Evolutionary conservation across 148 eudicot genomes (phyloP).

Genomic region (Rhododendron molle): DNA sequence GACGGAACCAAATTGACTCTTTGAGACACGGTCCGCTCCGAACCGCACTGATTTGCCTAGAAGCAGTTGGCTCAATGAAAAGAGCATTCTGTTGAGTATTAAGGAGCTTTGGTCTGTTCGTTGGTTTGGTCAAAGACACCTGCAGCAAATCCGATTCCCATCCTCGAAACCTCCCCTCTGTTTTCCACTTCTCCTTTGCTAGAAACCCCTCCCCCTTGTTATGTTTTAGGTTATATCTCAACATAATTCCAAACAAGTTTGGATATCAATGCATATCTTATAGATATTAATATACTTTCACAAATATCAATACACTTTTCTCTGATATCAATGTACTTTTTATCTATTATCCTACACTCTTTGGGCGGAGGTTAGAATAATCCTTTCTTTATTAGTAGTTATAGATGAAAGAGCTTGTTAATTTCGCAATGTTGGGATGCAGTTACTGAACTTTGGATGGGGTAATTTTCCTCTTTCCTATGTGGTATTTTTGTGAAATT

Average conservation of each 20-base stretch:
- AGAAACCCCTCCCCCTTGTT: neutral
- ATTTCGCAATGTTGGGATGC: neutral
- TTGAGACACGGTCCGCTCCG: neutral
- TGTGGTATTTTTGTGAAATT: constrained; percentile 1
- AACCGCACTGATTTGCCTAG: neutral
- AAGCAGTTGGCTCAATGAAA: neutral
- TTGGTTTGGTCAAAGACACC: neutral
- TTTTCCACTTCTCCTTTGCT: neutral
- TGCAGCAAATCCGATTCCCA: neutral
- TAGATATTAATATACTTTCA: too few relatives aligned
- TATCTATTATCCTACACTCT: too few relatives aligned
- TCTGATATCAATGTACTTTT: too few relatives aligned
- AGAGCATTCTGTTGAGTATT: neutral
- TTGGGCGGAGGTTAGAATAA: too few relatives aligned
- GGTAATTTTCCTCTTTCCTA: neutral
- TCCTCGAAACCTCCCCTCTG: neutral
- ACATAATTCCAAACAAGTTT: too few relatives aligned
- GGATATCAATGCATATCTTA: too few relatives aligned
- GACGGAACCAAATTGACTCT: neutral
- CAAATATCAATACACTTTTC: too few relatives aligned
- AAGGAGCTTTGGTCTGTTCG: neutral
- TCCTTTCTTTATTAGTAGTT: neutral
- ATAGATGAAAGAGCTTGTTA: neutral
- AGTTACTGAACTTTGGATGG: neutral
- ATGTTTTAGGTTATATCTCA: neutral